Percentiles rank a stretch among this genome's conserved stretches.
These are phyloP conservation scores for Ambrosiella xylebori DNA, from an alignment of 2,329 filamentous ascomycete species.

Conservation along the genomic window DNA sequence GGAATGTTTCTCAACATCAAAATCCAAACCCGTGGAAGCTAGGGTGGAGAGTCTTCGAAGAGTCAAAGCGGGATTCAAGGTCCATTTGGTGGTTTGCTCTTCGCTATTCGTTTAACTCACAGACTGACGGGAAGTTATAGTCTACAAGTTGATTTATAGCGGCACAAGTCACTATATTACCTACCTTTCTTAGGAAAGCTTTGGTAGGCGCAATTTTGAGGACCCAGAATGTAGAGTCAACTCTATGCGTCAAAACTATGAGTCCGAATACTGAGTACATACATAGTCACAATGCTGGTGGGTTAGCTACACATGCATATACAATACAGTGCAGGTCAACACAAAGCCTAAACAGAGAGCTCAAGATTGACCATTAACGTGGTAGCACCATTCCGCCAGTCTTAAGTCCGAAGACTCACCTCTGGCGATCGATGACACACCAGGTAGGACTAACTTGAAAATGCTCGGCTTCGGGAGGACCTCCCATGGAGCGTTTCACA, in stretches of 20 bases:
- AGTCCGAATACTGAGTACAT: too few relatives aligned
- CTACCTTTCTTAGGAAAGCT: background rate
- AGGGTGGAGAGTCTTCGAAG: slow-evolving; percentile 67
- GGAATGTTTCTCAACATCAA: slow-evolving; percentile 71
- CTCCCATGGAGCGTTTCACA: slow-evolving; percentile 64
- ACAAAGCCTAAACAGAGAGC: slow-evolving; percentile 12
- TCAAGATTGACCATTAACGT: background rate
- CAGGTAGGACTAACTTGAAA: background rate
- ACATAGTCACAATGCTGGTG: background rate
- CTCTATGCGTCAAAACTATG: background rate
- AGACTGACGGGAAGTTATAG: slow-evolving; percentile 41
- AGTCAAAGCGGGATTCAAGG: slow-evolving; percentile 36
- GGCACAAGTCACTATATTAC: background rate
- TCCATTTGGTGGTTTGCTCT: slow-evolving; percentile 41
- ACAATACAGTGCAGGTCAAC: slow-evolving; percentile 12
- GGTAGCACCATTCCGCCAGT: background rate
- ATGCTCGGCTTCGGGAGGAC: slow-evolving; percentile 44
- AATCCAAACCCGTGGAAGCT: slow-evolving; percentile 50
- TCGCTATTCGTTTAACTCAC: slow-evolving; percentile 89
- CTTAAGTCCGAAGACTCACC: background rate
- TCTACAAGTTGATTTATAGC: slow-evolving; percentile 14
- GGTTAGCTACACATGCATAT: slow-evolving; percentile 8
- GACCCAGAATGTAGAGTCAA: background rate
- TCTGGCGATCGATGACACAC: background rate
- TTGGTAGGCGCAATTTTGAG: background rate